A percentile compares a stretch with the other conserved stretches of the same genome.
Evolutionary conservation across 176 grass and related monocot species (phyloP).

Genomic region (Aegilops speltoides): DNA sequence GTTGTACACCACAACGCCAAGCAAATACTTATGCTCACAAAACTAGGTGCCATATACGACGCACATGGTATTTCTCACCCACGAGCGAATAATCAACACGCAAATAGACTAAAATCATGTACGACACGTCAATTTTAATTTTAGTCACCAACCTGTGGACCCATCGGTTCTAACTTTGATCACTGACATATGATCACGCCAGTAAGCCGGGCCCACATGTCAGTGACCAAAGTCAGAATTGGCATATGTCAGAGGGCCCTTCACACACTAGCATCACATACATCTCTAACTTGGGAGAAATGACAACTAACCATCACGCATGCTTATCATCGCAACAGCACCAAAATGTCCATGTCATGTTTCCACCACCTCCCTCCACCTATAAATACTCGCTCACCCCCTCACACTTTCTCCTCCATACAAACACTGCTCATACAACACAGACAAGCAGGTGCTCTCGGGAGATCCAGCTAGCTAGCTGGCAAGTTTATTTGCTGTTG

Average conservation of each 20-base stretch:
- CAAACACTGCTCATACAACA: neutral
- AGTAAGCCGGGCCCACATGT: neutral
- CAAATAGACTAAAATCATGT: too few species aligned
- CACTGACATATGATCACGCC: too few species aligned
- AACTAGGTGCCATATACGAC: neutral
- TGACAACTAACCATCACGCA: slow-evolving; percentile 15
- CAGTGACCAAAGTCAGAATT: neutral
- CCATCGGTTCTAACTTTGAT: too few species aligned
- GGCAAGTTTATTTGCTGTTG: neutral
- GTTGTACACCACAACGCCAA: too few species aligned
- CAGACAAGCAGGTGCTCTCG: neutral
- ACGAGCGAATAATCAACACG: neutral
- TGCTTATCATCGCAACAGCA: slow-evolving; percentile 33
- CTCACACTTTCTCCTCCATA: neutral
- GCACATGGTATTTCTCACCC: neutral
- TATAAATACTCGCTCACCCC: slow-evolving; percentile 29
- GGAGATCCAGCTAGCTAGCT: neutral
- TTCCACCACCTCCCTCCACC: slow-evolving; percentile 30
- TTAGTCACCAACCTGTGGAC: too few species aligned
- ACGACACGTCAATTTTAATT: too few species aligned
- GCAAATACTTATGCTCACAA: neutral
- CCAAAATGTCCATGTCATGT: slow-evolving; percentile 35
- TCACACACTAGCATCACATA: neutral
- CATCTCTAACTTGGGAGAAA: neutral
- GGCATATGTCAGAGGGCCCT: neutral